Percentiles rank a stretch among this genome's conserved stretches.
phyloP scores from a whole-genome alignment of 768 basidiomycete species.

The Leccinum ochraceum region DNA sequence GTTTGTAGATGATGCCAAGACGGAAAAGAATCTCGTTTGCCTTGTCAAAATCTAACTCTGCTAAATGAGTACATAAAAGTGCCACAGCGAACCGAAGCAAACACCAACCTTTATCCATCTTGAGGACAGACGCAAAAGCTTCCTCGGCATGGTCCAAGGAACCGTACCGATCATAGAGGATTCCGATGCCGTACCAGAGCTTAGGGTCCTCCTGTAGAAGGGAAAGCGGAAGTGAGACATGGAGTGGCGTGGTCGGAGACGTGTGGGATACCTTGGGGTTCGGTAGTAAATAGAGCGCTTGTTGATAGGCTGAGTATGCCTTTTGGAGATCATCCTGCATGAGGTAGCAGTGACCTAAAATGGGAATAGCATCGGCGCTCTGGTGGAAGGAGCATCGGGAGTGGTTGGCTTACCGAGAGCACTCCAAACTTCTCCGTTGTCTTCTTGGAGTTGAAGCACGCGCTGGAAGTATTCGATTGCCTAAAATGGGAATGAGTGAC shows the following conservation, averaged over 20 bases:
- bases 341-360: slow-evolving; percentile 89
- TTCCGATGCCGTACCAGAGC: slow-evolving; percentile 99
- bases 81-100: neutral
- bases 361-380: slow-evolving; percentile 16
- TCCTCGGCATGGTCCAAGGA: slow-evolving; percentile 99
- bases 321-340: slow-evolving; percentile 99
- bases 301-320: slow-evolving; percentile 98
- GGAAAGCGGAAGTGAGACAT: slow-evolving; percentile 8
- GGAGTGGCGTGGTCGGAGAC: slow-evolving; percentile 3
- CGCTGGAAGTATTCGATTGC: slow-evolving; percentile 97
- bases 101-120: slow-evolving; percentile 90
- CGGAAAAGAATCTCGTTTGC: slow-evolving; percentile 98
- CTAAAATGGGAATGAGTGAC: slow-evolving; percentile 46
- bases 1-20: slow-evolving; percentile 98
- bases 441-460: slow-evolving; percentile 85
- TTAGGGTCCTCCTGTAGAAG: slow-evolving; percentile 83
- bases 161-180: slow-evolving; percentile 97
- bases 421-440: slow-evolving; percentile 99
- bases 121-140: slow-evolving; percentile 92
- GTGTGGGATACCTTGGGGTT: slow-evolving; percentile 79
- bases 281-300: slow-evolving; percentile 92
- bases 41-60: slow-evolving; percentile 86
- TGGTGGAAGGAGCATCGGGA: slow-evolving; percentile 20
- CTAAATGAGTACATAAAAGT: slow-evolving; percentile 30
- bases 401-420: slow-evolving; percentile 66